Conservation (phyloP, 164 flowering plant species). For the Kingdonia uniflora region DNA sequence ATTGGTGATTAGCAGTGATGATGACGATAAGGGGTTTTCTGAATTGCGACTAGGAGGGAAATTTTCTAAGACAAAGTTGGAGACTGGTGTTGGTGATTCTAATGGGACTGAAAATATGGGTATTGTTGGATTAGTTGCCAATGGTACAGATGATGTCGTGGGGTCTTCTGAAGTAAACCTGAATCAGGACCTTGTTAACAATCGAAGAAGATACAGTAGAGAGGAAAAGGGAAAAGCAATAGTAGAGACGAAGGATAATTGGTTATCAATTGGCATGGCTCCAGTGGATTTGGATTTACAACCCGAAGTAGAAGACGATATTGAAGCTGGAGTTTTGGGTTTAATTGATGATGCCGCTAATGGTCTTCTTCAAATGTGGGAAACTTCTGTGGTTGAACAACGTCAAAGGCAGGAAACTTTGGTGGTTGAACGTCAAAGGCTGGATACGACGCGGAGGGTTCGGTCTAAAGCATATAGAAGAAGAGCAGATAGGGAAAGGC, state of each 20-base stretch:
- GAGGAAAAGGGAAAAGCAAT: conserved; percentile 27
- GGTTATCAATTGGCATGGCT: conserved; percentile 6
- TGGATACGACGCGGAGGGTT: background rate
- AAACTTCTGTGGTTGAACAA: background rate
- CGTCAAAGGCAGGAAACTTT: background rate
- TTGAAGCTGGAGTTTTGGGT: conserved; percentile 1
- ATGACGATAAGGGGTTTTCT: conserved; percentile 4
- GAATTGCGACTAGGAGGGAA: background rate
- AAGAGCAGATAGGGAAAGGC: conserved; percentile 16
- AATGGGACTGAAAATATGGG: no score
- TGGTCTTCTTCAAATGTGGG: background rate
- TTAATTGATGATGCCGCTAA: background rate
- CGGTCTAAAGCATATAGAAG: background rate
- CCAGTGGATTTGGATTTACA: conserved; percentile 4
- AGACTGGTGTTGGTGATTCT: no score
- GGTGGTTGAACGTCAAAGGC: background rate
- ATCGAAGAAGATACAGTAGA: conserved; percentile 14
- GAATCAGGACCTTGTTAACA: background rate
- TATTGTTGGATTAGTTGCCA: no score
- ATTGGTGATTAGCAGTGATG: conserved; percentile 3
- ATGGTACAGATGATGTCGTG: no score
- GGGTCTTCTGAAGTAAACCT: no score
- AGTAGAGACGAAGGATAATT: conserved; percentile 9
- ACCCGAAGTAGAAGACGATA: conserved; percentile 1
- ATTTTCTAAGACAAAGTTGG: no score